These are phyloP conservation scores for Podospora australis DNA, from an alignment of 495 filamentous ascomycete species.

Conservation along the genomic window DNA sequence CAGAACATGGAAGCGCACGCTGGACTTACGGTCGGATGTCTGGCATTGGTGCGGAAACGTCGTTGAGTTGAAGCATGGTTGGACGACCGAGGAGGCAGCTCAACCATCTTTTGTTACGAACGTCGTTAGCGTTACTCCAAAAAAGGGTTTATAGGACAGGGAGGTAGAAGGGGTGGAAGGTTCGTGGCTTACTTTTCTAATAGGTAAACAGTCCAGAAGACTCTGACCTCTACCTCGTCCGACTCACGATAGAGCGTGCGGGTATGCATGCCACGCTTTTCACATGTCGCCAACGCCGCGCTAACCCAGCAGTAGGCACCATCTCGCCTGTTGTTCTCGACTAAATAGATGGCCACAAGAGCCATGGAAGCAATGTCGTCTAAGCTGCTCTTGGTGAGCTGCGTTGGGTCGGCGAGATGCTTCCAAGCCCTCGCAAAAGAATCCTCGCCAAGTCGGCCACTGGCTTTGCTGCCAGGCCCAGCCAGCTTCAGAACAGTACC, in stretches of 20 bases:
- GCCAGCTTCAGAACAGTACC: constrained; percentile 16
- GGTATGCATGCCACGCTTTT: constrained; percentile 32
- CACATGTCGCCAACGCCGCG: constrained; percentile 29
- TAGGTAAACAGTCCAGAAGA: constrained; percentile 40
- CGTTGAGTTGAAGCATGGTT: constrained; percentile 23
- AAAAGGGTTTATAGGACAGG: not conserved
- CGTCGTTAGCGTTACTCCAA: not conserved
- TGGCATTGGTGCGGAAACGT: too few species aligned
- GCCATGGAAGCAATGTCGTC: constrained; percentile 28
- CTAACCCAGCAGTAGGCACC: constrained; percentile 32
- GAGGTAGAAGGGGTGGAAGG: constrained; percentile 19
- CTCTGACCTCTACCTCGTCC: constrained; percentile 26
- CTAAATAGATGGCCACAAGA: constrained; percentile 33
- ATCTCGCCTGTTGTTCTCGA: constrained; percentile 37
- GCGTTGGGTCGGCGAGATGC: constrained; percentile 33
- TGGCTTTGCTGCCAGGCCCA: constrained; percentile 11
- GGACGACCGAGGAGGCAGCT: constrained; percentile 40
- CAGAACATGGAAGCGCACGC: too few species aligned
- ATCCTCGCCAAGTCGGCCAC: constrained; percentile 22
- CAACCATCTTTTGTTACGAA: constrained; percentile 24
- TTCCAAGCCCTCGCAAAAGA: constrained; percentile 28
- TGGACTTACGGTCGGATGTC: too few species aligned
- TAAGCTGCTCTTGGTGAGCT: constrained; percentile 23
- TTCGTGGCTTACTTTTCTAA: too few species aligned
- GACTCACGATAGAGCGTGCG: constrained; percentile 20